Conservation (phyloP, 495 filamentous ascomycete genomes). For the Penicillium manginii region DNA sequence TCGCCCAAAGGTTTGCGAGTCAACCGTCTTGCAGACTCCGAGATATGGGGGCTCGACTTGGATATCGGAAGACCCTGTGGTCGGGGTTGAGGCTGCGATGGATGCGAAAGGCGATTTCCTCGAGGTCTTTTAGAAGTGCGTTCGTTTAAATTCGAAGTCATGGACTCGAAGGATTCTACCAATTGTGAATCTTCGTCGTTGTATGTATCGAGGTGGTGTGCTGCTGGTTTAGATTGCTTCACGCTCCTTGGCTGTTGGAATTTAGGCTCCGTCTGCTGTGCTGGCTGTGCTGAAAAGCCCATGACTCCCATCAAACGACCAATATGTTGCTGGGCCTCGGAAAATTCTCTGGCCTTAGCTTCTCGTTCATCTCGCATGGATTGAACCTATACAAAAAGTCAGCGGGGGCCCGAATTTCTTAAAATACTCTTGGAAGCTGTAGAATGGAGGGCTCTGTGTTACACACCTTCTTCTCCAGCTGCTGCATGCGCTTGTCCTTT, state of each 20-base stretch:
- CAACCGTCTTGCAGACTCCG: background rate
- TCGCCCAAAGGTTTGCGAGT: slow-evolving; percentile 27
- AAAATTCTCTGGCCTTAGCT: slow-evolving; percentile 51
- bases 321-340: slow-evolving; percentile 54
- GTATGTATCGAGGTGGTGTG: slow-evolving; percentile 20
- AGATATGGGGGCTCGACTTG: background rate
- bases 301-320: slow-evolving; percentile 51
- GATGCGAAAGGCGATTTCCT: slow-evolving; percentile 18
- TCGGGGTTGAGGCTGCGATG: background rate
- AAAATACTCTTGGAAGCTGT: background rate
- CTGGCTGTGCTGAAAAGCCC: slow-evolving; percentile 39
- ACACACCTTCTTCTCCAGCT: slow-evolving; percentile 48
- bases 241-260: slow-evolving; percentile 20
- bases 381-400: slow-evolving; percentile 32
- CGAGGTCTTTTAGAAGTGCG: slow-evolving; percentile 39
- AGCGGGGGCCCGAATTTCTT: background rate
- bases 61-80: background rate
- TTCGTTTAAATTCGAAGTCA: slow-evolving; percentile 18
- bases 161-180: slow-evolving; percentile 27
- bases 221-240: background rate
- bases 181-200: slow-evolving; percentile 28
- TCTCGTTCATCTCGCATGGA: slow-evolving; percentile 44
- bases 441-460: background rate
- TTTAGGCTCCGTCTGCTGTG: slow-evolving; percentile 30
- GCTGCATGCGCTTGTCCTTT: slow-evolving; percentile 39